These are phyloP conservation scores for Trypanosoma mega DNA, from an alignment of 208 protist species.

Conservation along the genomic window DNA sequence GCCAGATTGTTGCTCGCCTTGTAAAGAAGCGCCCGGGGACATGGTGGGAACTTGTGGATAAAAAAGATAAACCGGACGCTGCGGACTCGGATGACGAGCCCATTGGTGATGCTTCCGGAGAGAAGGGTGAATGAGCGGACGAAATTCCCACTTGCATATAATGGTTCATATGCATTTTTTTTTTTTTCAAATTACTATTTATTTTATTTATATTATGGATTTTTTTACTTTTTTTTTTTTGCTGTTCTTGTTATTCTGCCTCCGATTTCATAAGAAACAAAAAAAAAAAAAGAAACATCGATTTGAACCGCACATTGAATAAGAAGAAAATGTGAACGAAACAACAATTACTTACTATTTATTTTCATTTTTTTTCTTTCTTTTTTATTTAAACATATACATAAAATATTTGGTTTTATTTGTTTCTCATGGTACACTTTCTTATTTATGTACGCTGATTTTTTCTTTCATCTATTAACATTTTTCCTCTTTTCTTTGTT, in stretches of 20 bases:
- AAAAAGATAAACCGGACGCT: conserved; percentile 12
- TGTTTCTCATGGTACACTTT: no score
- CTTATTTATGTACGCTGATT: no score
- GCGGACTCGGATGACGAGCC: conserved; percentile 20
- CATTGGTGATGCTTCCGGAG: conserved; percentile 13
- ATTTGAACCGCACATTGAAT: background rate
- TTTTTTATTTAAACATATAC: no score
- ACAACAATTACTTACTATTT: background rate
- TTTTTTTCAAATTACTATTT: conserved; percentile 21
- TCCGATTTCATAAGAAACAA: no score
- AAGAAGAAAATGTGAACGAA: background rate
- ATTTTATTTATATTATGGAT: conserved; percentile 16
- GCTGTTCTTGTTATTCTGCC: conserved; percentile 16
- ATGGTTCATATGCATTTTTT: conserved; percentile 6
- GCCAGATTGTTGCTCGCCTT: conserved; percentile 60
- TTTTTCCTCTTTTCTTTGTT: no score
- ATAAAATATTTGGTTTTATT: no score
- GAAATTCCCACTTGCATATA: conserved; percentile 12
- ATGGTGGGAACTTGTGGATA: conserved; percentile 68
- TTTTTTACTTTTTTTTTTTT: conserved; percentile 13
- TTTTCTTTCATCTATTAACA: no score
- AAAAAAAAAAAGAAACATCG: conserved; percentile 6
- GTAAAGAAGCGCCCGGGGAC: conserved; percentile 43
- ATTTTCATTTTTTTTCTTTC: no score
- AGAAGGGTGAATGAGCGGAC: background rate